Evolutionary conservation across 73 alveolate genomes (phyloP), one percentile per base, ranked within the genome.

Genomic region (Durusdinium trenchii): DNA sequence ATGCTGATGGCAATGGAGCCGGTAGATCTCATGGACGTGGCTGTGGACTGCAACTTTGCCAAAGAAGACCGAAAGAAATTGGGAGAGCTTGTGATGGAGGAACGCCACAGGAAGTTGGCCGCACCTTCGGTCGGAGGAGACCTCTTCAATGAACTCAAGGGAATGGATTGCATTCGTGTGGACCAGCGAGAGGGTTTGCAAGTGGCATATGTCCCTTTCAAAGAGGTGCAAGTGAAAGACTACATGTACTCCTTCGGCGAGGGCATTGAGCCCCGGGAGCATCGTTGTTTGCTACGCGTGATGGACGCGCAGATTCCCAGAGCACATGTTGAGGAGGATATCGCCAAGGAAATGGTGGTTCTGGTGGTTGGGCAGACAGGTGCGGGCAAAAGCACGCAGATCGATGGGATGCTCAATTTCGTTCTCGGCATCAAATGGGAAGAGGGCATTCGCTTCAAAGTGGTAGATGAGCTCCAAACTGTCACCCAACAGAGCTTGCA

Each of bases 351-450:
- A 35, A 20, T 50, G 40, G 90, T 69, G 60, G 35, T 91, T 3
- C 90, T 91, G 60, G 98, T 91, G 5, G 98, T 91, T 26, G 98
- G 98, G 54, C 90, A 67, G 26, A 91, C 98, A 9, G 90, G 98
- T 18, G 86, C 98, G 0, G 98, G 98, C 52, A 91, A 91, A 14
- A 6, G 45, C 46, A 91, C 98, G 10, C 98, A 91, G 98, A 91
- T 91, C 7, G 89, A 91, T n/a, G 89, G 79, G 45, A 91, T 91
- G 89, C 89, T 91, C 62, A 91, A 91, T 78, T 69, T 69, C 90
- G 10, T 91, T 43, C 60, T 91, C 20, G 98, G 60, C 52, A 46
- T 71, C 79, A 91, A 91, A 67, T 91, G 89, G 90, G 90, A 28
- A 4, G 98, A 91, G n/a, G 28, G 3, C 38, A 30, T 67, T 78